phyloP scores from a whole-genome alignment of 2,329 filamentous ascomycete genomes.

The Botrytis pseudocinerea region DNA sequence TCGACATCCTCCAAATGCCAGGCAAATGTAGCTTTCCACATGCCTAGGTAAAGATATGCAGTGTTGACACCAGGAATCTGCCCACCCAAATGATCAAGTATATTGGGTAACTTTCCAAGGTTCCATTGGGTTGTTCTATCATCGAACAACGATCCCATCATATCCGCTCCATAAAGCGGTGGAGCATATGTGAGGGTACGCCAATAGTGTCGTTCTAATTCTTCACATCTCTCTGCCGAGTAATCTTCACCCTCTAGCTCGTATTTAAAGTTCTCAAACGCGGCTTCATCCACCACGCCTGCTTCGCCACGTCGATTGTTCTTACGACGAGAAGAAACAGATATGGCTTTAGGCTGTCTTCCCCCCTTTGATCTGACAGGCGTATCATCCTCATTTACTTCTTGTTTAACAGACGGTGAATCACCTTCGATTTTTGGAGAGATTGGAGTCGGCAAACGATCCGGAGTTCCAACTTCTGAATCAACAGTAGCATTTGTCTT shows the following conservation, averaged over 20 bases:
- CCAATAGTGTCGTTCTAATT: constrained; percentile 94
- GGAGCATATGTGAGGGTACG: constrained; percentile 94
- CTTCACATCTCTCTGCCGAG: constrained; percentile 87
- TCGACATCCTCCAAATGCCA: constrained; percentile 99
- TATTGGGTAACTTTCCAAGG: constrained; percentile 87
- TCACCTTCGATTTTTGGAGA: constrained; percentile 49
- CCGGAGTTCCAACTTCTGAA: constrained; percentile 46
- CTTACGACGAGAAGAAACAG: constrained; percentile 83
- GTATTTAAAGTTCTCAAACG: constrained; percentile 90
- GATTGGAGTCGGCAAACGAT: constrained; percentile 54
- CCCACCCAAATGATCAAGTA: constrained; percentile 89
- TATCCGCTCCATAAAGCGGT: constrained; percentile 93
- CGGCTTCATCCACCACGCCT: constrained; percentile 81
- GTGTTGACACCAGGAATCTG: constrained; percentile 98
- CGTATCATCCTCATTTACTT: constrained; percentile 48
- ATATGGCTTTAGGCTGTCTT: constrained; percentile 55
- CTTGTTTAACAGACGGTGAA: constrained; percentile 40
- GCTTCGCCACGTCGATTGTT: constrained; percentile 80
- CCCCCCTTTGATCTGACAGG: constrained; percentile 46
- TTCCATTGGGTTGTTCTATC: constrained; percentile 87
- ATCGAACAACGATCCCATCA: constrained; percentile 92
- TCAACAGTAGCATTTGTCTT: constrained; percentile 32
- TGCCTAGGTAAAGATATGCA: constrained; percentile 94
- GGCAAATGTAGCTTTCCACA: constrained; percentile 99
- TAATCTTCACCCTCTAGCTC: constrained; percentile 82